phyloP scores from a whole-genome alignment of 805 yeast species.

The Metschnikowia cubensis region DNA sequence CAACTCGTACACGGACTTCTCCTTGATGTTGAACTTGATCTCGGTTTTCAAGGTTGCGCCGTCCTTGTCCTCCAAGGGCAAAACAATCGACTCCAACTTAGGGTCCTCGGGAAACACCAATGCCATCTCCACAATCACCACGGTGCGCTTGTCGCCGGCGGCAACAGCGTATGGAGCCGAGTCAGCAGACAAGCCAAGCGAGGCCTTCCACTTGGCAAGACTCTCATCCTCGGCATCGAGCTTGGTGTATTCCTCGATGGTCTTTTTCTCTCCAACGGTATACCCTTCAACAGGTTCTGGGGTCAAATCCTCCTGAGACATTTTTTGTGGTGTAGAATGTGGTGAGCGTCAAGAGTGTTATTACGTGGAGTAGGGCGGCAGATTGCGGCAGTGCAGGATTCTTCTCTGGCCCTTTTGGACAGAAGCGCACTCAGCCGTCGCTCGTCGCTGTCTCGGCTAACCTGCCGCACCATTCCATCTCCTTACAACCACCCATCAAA shows the following conservation, averaged over 20 bases:
- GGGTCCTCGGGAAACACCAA: slow-evolving; percentile 62
- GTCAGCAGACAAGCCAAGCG: slow-evolving; percentile 69
- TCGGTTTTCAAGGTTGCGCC: slow-evolving; percentile 57
- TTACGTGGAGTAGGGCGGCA: slow-evolving; percentile 1
- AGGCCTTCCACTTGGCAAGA: slow-evolving; percentile 85
- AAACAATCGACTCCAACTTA: slow-evolving; percentile 53
- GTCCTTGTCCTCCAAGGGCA: slow-evolving; percentile 59
- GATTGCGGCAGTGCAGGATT: slow-evolving; percentile 4
- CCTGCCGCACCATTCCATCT: slow-evolving; percentile 3
- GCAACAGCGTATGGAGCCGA: slow-evolving; percentile 54
- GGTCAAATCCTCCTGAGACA: slow-evolving; percentile 45
- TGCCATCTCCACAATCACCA: slow-evolving; percentile 75
- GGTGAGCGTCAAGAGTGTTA: slow-evolving; percentile 1
- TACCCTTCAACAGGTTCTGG: slow-evolving; percentile 65
- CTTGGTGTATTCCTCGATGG: slow-evolving; percentile 75
- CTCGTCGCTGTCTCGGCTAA: slow-evolving; percentile 3
- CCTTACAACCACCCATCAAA: neutral
- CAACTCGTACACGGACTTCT: slow-evolving; percentile 68
- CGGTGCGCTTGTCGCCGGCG: slow-evolving; percentile 69
- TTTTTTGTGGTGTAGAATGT: slow-evolving; percentile 2
- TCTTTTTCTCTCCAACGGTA: slow-evolving; percentile 65
- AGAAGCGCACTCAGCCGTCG: neutral
- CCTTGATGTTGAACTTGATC: slow-evolving; percentile 72
- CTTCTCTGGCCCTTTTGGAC: neutral
- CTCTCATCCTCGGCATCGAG: slow-evolving; percentile 90